Percentiles rank a stretch among this genome's conserved stretches.
Conservation (phyloP, 2,329 filamentous ascomycete species). For the Trichophyton mentagrophytes region DNA sequence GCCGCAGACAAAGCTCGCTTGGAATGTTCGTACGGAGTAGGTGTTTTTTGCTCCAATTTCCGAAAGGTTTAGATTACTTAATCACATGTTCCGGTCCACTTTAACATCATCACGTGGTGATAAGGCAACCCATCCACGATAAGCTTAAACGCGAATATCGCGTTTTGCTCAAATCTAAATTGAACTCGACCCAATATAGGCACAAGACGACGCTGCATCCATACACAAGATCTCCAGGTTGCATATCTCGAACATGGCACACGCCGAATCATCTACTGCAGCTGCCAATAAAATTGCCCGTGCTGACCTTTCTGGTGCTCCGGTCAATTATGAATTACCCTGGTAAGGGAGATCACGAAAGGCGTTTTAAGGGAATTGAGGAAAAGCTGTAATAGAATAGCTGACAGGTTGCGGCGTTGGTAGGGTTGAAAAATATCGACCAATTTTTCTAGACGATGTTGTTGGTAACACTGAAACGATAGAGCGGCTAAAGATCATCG, state of each 20-base stretch:
- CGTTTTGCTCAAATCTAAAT: not conserved
- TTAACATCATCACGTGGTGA: not conserved
- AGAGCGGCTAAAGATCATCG: conserved; percentile 93
- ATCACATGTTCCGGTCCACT: no score
- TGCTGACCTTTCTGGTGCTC: conserved; percentile 28
- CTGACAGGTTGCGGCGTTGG: conserved; percentile 1
- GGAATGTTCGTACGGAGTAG: no score
- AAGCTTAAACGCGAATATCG: not conserved
- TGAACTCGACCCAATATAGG: not conserved
- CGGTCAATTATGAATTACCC: conserved; percentile 37
- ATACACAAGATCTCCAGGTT: not conserved
- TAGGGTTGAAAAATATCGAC: conserved; percentile 98
- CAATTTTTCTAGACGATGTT: conserved; percentile 87
- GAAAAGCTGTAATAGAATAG: not conserved
- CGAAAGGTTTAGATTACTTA: no score
- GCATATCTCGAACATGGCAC: conserved; percentile 22
- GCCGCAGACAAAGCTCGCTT: no score
- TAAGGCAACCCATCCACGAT: not conserved
- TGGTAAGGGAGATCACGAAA: conserved; percentile 29
- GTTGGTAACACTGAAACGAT: conserved; percentile 97
- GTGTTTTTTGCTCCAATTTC: no score
- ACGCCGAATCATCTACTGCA: conserved; percentile 37
- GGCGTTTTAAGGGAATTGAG: not conserved
- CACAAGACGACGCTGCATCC: not conserved
- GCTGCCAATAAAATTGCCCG: conserved; percentile 32